Evolutionary conservation across 2,329 filamentous ascomycete species (phyloP), one percentile per base, ranked within the genome.

Genomic region (Ophiocordyceps sinensis): DNA sequence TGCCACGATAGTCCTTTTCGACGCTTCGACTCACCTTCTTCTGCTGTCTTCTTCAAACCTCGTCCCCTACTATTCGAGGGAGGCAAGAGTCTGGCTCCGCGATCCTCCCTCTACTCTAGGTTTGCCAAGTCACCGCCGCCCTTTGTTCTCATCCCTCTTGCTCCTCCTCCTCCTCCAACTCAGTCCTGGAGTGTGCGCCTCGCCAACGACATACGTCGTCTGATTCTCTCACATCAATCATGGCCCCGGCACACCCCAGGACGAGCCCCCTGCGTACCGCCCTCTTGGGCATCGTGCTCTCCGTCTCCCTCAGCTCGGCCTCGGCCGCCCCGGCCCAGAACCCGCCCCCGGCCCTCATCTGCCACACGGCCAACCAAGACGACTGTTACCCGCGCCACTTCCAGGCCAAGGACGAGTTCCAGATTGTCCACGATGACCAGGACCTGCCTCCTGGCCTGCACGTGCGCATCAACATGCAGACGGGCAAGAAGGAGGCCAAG

Each of bases 371-470:
- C 38, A 67, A 79, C 49, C 61, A 66, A 0, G 58, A 66, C 37
- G 77, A 81, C 43, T 84, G 79, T 56, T 84, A 84, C 48, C 77
- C 79, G 2, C 70, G 67, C 38, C 46, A 79, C 2, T 84, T 84
- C 45, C 64, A 71, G 42, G 65, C 79, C 1, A 83, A 78, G 1
- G 61, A 77, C 38, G 68, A 80, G 43, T 84, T 83, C 47, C 77
- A 81, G 54, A 52, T 60, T 8, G 66, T 84, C 34, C 74, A 67
- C 44, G 67, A 75, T 30, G 79, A 80, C 49, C 79, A 84, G 55
- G 71, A 80, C 31, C 53, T 84, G 4, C 79, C 79, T 1, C 59
- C 66, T 0, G 79, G 79, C 6, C 67, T 84, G 5, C 79, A 84
- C 53, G 68, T 83, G 40, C 72, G 78, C 32, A 59, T 84, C 41